Evolutionary conservation across 306 rosid species (phyloP), one percentile per base, ranked within the genome.

Genomic region (Sophora flavescens): DNA sequence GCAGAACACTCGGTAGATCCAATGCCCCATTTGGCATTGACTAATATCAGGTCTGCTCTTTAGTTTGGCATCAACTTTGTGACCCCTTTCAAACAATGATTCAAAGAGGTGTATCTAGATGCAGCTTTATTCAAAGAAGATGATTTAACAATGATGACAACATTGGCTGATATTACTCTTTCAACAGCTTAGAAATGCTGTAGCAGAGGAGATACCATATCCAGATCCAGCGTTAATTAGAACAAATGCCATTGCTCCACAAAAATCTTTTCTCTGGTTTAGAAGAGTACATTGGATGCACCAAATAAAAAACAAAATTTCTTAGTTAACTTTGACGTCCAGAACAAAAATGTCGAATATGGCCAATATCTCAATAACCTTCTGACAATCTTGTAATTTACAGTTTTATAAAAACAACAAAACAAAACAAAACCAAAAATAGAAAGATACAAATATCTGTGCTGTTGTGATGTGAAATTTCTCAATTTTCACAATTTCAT

Each of bases 71-170:
- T 87, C 97, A 72, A 86, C 56, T 54, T 50, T 74, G 93, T 87
- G 96, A 68, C 98, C 97, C 82, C 88, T 59, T 81, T 69, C 88
- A 88, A 94, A 91, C 78, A 80, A 84, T 59, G 83, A 91, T 90
- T 87, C 88, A 87, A 84, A 91, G 79, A 90, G 93, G 89, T 69
- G 96, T 94, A 91, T 94, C 96, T 63, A 84, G 94, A 94, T 85
- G 97, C 94, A 79, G 50, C 57, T 56, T 66, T 35, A 66, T 60
- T 74, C 77, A 65, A 65, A 74, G 69, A 60, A 30, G 54, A 75
- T 52, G 16, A 54, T 50, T 62, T 32, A 57, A 67, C n/a, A 69
- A 48, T 41, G 38, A 64, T 22, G 51, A 44, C 35, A 38, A 35
- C 53, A 77, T 8, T 30, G 57, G 63, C 14, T 60, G 32, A 80